Percentiles rank a stretch among this genome's conserved stretches.
Evolutionary conservation across 768 basidiomycete genomes (phyloP).

Genomic region (Auricularia sp.): DNA sequence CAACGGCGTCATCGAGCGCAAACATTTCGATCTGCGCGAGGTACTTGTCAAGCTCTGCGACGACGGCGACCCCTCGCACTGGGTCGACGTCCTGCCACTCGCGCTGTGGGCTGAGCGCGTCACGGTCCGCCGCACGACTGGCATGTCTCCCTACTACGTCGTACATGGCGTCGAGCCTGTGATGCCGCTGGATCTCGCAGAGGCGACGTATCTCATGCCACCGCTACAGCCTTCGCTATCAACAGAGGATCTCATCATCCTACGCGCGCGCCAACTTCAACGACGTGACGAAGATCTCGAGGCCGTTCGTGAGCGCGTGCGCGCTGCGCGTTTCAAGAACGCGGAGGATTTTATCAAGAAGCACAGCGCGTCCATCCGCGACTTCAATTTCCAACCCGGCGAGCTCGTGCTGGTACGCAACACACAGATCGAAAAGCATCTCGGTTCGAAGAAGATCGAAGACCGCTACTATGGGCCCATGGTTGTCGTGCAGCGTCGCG

Average conservation of each 20-base stretch:
- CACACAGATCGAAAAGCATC: constrained; percentile 19
- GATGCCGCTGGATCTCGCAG: constrained; percentile 22
- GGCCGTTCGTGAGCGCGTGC: constrained; percentile 9
- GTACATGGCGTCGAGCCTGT: constrained; percentile 20
- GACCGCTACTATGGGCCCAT: constrained; percentile 28
- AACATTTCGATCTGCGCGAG: constrained; percentile 4
- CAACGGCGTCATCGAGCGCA: constrained; percentile 5
- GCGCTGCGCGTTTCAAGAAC: constrained; percentile 12
- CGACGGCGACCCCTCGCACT: neutral
- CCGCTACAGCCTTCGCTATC: constrained; percentile 10
- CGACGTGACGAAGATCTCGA: constrained; percentile 16
- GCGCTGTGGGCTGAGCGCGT: constrained; percentile 18
- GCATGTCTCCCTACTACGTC: constrained; percentile 16
- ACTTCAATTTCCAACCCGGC: constrained; percentile 21
- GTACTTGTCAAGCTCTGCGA: constrained; percentile 4
- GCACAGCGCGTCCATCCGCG: constrained; percentile 9
- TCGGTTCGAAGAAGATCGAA: constrained; percentile 16
- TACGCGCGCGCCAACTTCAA: constrained; percentile 17
- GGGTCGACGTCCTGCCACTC: constrained; percentile 6
- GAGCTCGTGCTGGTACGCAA: constrained; percentile 27
- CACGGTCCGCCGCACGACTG: constrained; percentile 13
- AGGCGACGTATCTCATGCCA: constrained; percentile 22
- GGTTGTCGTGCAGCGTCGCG: constrained; percentile 17
- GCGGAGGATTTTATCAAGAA: constrained; percentile 18
- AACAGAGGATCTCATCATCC: constrained; percentile 14